Base-by-base conservation (phyloP, 208 protist species). In the Borovskyia barvae region DNA sequence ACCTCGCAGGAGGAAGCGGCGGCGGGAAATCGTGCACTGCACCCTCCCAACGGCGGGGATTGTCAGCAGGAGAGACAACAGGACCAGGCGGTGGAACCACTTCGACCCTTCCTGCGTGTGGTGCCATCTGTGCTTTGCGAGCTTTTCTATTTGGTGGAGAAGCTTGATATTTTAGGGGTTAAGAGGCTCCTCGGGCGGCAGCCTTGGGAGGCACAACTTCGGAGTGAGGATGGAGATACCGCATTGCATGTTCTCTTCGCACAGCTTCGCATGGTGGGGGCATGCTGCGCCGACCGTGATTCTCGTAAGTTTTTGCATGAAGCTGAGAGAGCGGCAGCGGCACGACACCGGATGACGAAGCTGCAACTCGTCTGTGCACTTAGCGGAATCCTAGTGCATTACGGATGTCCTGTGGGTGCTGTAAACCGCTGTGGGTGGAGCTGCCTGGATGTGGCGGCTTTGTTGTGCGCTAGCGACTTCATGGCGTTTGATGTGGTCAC, bases 201-300 rank as follows among this genome's bases (percentile, higher is more conserved):
- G n/a, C 87, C 75, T 17, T 46, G 54, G 2, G 41, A 64, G 14
- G 63, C 42, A 1, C 40, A 57, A 3, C 42, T 58, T n/a, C 42
- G 75, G 0, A 82, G 87, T 59, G 64, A 82, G 39, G 84, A 91
- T 22, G 87, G 87, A 39, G 60, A 28, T 45, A 80, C 84, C 0
- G 60, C 76, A 17, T 54, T 94, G 33, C 83, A 90, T 54, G 35
- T 78, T 3, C 72, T 75, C 22, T 40, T 87, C 2, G 56, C 64
- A 17, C 64, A 70, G 48, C 45, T 70, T 17, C 30, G 39, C 17
- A 20, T 29, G 9, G 42, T 40, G 35, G 11, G 14, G 19, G 26
- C 28, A 5, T 1, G 19, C 15, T 8, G 11, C 5, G 24, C 0
- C 42, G 29, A 15, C 35, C 35, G n/a, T 26, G 6, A 29, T 7